These are phyloP conservation scores for Globisporangium cystogenes DNA, from an alignment of 352 stramenopile species.

Conservation along the genomic window DNA sequence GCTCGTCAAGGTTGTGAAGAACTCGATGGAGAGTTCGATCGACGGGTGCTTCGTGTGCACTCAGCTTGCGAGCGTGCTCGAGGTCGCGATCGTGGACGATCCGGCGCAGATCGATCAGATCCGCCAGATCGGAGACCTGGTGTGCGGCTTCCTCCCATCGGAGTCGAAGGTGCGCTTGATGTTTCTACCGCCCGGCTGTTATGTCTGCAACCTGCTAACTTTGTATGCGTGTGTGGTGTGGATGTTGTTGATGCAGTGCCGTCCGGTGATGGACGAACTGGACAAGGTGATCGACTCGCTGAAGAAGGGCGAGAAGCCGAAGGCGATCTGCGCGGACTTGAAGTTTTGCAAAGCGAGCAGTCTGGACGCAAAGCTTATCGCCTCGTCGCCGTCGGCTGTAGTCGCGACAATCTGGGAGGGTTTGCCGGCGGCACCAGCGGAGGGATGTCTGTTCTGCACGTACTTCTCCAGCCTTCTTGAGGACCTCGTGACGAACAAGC, in stretches of 20 bases:
- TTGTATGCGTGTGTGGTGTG: not conserved
- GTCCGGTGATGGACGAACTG: constrained; percentile 50
- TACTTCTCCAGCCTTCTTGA: not conserved
- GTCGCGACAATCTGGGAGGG: not conserved
- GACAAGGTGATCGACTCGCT: constrained; percentile 58
- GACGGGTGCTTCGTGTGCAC: constrained; percentile 69
- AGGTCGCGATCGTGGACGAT: constrained; percentile 50
- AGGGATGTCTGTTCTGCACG: not conserved
- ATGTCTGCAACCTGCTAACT: too few species aligned
- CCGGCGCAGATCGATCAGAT: constrained; percentile 48
- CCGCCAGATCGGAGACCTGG: constrained; percentile 49
- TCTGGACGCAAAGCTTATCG: not conserved
- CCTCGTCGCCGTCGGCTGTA: not conserved
- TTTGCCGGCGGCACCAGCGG: not conserved
- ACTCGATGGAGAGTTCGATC: constrained; percentile 26
- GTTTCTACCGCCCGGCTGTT: too few species aligned
- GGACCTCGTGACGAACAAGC: not conserved
- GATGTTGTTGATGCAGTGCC: constrained; percentile 37
- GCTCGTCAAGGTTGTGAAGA: constrained; percentile 26
- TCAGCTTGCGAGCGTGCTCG: constrained; percentile 47
- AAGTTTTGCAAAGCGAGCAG: constrained; percentile 33
- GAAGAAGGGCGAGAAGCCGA: constrained; percentile 54
- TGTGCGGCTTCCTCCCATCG: constrained; percentile 51
- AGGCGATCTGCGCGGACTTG: constrained; percentile 58
- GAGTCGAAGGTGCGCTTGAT: constrained; percentile 44